Conservation (phyloP, 2,329 filamentous ascomycete genomes). For the Epichloe glyceriae region DNA sequence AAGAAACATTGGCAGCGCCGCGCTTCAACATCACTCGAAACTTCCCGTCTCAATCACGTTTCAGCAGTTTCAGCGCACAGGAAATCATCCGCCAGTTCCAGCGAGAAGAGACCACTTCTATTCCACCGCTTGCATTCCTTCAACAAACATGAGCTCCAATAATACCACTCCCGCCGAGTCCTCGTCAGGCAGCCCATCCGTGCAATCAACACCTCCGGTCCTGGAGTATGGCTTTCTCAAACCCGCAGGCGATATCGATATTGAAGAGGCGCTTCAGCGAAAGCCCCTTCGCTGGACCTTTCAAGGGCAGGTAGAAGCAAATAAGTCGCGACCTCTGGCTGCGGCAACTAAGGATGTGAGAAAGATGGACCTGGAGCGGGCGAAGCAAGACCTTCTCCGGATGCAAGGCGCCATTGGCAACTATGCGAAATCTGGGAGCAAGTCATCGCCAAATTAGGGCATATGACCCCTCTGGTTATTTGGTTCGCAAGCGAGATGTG, state of each 20-base stretch:
- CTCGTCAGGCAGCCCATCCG: not conserved
- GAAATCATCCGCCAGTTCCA: not conserved
- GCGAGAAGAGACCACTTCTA: not conserved
- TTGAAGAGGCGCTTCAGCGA: constrained; percentile 30
- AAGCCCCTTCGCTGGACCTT: constrained; percentile 30
- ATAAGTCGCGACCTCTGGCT: constrained; percentile 13
- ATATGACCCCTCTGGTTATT: not conserved
- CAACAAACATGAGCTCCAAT: not conserved
- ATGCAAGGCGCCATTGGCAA: constrained; percentile 15
- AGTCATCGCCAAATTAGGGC: not conserved
- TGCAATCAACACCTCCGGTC: constrained; percentile 19
- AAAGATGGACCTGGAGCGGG: constrained; percentile 29
- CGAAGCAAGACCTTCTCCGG: constrained; percentile 33
- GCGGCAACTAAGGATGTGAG: constrained; percentile 19
- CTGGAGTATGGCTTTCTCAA: constrained; percentile 24
- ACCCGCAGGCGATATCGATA: constrained; percentile 25
- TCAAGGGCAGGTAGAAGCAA: constrained; percentile 21
- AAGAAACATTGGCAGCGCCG: too few relatives aligned
- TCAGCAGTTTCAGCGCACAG: not conserved
- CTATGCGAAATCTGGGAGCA: not conserved
- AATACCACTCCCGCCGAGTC: not conserved
- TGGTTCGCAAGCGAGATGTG: not conserved
- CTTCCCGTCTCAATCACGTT: too few relatives aligned
- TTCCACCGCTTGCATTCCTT: not conserved
- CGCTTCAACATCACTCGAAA: not conserved